Conservation (phyloP, 768 basidiomycete genomes). For the Saitozyma sp. region DNA sequence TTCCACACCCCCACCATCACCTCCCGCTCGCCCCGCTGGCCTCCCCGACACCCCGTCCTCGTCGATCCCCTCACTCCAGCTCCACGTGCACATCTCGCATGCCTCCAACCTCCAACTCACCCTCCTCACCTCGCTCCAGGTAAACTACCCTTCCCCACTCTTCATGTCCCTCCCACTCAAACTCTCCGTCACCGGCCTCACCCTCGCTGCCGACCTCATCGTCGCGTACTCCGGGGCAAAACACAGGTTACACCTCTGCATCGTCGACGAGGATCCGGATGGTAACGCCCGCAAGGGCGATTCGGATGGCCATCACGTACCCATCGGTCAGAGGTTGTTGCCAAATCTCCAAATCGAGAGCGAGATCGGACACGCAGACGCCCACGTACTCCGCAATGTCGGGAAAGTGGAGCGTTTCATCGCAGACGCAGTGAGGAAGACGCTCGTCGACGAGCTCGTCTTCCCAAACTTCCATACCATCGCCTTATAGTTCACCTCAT, state of each 20-base stretch:
- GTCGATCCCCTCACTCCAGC: conserved; percentile 69
- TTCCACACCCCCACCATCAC: conserved; percentile 26
- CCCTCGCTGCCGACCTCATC: conserved; percentile 82
- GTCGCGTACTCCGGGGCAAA: conserved; percentile 87
- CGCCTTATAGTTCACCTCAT: conserved; percentile 26
- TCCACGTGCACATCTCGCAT: conserved; percentile 83
- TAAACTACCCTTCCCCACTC: conserved; percentile 92
- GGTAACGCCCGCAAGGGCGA: not conserved
- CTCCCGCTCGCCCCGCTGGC: conserved; percentile 24
- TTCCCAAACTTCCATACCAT: conserved; percentile 93
- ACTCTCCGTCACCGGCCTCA: conserved; percentile 82
- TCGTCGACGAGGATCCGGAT: conserved; percentile 68
- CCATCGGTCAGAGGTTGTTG: conserved; percentile 68
- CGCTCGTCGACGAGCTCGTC: conserved; percentile 91
- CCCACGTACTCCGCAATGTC: conserved; percentile 84
- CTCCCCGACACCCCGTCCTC: conserved; percentile 27
- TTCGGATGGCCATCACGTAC: conserved; percentile 2
- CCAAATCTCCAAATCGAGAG: conserved; percentile 89
- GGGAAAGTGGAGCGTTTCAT: conserved; percentile 89
- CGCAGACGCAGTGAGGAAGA: conserved; percentile 95
- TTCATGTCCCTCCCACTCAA: conserved; percentile 98
- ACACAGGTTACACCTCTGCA: conserved; percentile 77
- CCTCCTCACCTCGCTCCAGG: conserved; percentile 85
- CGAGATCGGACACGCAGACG: conserved; percentile 88
- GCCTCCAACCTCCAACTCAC: conserved; percentile 84